Evolutionary conservation across 2,329 filamentous ascomycete genomes (phyloP), one percentile per base, ranked within the genome.

Genomic region (Stagonosporopsis rhizophila): DNA sequence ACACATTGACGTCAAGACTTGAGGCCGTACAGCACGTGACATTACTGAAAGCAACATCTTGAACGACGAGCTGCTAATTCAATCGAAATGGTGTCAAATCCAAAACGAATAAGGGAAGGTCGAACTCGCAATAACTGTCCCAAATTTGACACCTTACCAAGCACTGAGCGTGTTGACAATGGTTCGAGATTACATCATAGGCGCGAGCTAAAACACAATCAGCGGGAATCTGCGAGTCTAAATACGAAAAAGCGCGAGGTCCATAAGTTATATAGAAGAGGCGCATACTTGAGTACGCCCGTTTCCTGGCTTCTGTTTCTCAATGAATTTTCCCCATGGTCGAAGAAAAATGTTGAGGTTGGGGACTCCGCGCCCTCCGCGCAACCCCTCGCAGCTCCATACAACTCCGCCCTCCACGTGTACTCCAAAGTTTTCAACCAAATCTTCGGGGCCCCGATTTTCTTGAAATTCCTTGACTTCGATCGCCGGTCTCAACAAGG

Each of bases 321-420:
- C 7, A 44, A 22, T 52, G 11, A 25, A 5, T 28, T 30, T 20
- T 47, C 47, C 42, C 53, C 47, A 44, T 46, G 53, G n/a, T 39
- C 38, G 37, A 42, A 12, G 41, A 32, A 56, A 56, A 52, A 17
- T 56, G 53, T 52, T 52, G 47, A 52, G 53, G 25, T 42, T 39
- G 53, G 53, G 47, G 53, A 53, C 47, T 56, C 53, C 53, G 46
- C 52, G 52, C 15, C 46, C 42, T 52, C 50, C 50, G 23, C 42
- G 35, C 37, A 44, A 14, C 17, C 44, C 39, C 39, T 30, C n/a
- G 19, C 25, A 39, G 25, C 48, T 52, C 54, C 44, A 44, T 40
- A n/a, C 46, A 37, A 42, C 54, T 52, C 54, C 49, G 27, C 44
- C 39, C 54, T 50, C 49, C 49, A 52, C 44, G 54, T 52, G 54